A percentile compares a stretch with the other conserved stretches of the same genome.
phyloP scores from a whole-genome alignment of 768 basidiomycete species.

The Suillus placidus region DNA sequence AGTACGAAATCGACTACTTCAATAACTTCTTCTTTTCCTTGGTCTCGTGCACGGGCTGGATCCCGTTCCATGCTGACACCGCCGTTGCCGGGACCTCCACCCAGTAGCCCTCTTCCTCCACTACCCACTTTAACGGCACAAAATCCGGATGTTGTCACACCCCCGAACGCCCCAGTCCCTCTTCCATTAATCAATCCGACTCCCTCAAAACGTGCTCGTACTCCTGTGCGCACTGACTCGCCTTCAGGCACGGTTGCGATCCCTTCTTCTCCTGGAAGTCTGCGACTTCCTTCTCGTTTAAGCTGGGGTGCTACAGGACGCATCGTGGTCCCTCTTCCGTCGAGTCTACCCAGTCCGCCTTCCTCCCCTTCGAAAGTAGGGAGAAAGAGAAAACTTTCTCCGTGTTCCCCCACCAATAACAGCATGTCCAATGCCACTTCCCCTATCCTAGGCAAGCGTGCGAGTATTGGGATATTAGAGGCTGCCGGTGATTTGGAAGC shows the following conservation, averaged over 20 bases:
- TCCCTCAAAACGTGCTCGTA: constrained; percentile 32
- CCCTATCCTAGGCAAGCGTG: constrained; percentile 16
- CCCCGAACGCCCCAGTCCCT: not conserved
- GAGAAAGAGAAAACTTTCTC: constrained; percentile 13
- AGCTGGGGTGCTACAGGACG: constrained; percentile 31
- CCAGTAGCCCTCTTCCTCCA: constrained; percentile 33
- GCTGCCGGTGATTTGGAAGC: constrained; percentile 23
- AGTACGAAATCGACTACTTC: constrained; percentile 13
- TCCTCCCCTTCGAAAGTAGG: constrained; percentile 28
- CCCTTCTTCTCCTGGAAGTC: constrained; percentile 31
- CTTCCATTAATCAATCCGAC: constrained; percentile 9
- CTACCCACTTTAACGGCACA: constrained; percentile 16
- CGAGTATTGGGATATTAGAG: constrained; percentile 34
- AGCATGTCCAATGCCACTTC: not conserved
- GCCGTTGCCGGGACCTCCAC: constrained; percentile 30
- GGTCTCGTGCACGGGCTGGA: constrained; percentile 23
- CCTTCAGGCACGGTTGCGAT: not conserved
- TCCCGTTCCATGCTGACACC: constrained; percentile 32
- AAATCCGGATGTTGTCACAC: not conserved
- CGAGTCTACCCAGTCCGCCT: constrained; percentile 31
- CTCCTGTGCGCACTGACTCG: constrained; percentile 5
- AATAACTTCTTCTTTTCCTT: constrained; percentile 19
- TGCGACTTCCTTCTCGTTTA: constrained; percentile 35
- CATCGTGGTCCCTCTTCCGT: constrained; percentile 13
- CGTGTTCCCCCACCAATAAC: constrained; percentile 12